These are phyloP conservation scores for Nakaseomyces kungkrabaensis DNA, from an alignment of 1,139 yeast genomes.

Conservation along the genomic window DNA sequence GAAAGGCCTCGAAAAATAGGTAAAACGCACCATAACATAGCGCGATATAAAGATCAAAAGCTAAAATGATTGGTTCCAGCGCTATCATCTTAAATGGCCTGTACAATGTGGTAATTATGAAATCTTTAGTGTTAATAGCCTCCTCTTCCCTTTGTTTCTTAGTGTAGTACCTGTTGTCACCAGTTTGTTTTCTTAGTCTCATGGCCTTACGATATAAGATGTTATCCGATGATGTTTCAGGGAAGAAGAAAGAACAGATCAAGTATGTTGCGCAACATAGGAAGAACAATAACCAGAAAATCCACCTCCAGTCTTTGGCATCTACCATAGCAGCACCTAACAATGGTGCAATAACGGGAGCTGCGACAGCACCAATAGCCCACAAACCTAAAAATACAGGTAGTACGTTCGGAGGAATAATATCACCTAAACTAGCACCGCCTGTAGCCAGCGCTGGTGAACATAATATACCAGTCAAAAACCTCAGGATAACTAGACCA, in stretches of 20 bases:
- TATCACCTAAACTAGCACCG: conserved; percentile 47
- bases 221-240: conserved; percentile 43
- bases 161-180: conserved; percentile 33
- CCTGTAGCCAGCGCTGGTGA: conserved; percentile 52
- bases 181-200: conserved; percentile 39
- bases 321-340: conserved; percentile 42
- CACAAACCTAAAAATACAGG: conserved; percentile 38
- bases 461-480: conserved; percentile 44
- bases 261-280: conserved; percentile 34
- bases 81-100: conserved; percentile 38
- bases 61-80: conserved; percentile 15
- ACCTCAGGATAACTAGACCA: conserved; percentile 43
- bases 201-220: conserved; percentile 40
- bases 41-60: conserved; percentile 35
- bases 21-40: conserved; percentile 46
- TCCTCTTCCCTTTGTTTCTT: conserved; percentile 8
- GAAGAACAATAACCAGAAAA: conserved; percentile 38
- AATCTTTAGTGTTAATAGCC: conserved; percentile 15
- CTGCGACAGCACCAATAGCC: conserved; percentile 47
- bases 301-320: conserved; percentile 40
- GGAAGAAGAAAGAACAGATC: conserved; percentile 33
- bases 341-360: conserved; percentile 59
- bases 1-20: conserved; percentile 54
- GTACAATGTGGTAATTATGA: conserved; percentile 38
- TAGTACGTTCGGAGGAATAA: conserved; percentile 36